Percentiles rank a stretch among this genome's conserved stretches.
phyloP scores from a whole-genome alignment of 2,329 filamentous ascomycete species.

The Aspergillus ochraceoroseus region DNA sequence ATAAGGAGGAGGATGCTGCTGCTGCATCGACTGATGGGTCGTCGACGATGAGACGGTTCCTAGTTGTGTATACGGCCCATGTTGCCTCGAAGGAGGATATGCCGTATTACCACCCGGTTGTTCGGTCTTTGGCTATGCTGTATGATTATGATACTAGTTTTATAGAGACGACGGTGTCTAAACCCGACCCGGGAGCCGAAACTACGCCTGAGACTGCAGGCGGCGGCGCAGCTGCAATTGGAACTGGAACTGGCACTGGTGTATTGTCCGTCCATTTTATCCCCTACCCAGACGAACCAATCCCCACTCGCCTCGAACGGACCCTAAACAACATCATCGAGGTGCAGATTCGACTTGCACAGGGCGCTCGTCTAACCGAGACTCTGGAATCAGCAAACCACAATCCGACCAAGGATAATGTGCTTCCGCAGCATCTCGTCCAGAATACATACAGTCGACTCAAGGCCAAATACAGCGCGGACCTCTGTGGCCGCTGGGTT shows the following conservation, averaged over 20 bases:
- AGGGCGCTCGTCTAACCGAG: constrained; percentile 21
- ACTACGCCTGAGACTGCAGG: too few relatives aligned
- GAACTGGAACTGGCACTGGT: constrained; percentile 31
- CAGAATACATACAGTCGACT: constrained; percentile 78
- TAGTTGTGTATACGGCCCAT: constrained; percentile 78
- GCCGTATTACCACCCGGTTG: constrained; percentile 83
- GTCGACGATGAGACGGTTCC: constrained; percentile 21
- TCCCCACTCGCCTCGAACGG: constrained; percentile 38
- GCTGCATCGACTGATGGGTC: constrained; percentile 7
- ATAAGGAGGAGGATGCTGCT: constrained; percentile 30
- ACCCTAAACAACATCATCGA: constrained; percentile 37
- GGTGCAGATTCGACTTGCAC: constrained; percentile 37
- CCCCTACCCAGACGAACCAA: constrained; percentile 42
- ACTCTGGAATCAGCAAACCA: constrained; percentile 53
- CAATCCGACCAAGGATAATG: constrained; percentile 77
- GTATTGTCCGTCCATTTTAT: constrained; percentile 50
- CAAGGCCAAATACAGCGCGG: constrained; percentile 71
- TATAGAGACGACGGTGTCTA: constrained; percentile 15
- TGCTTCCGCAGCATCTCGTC: constrained; percentile 70
- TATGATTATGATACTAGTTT: constrained; percentile 48
- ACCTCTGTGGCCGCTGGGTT: constrained; percentile 69
- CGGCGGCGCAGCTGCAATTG: constrained; percentile 9
- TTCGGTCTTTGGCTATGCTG: constrained; percentile 68
- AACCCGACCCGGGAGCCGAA: too few relatives aligned
- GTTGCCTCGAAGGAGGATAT: constrained; percentile 56